Percentiles rank a stretch among this genome's conserved stretches.
These are phyloP conservation scores for Xylariaceae sp. DNA, from an alignment of 2,329 filamentous ascomycete genomes.

Conservation along the genomic window DNA sequence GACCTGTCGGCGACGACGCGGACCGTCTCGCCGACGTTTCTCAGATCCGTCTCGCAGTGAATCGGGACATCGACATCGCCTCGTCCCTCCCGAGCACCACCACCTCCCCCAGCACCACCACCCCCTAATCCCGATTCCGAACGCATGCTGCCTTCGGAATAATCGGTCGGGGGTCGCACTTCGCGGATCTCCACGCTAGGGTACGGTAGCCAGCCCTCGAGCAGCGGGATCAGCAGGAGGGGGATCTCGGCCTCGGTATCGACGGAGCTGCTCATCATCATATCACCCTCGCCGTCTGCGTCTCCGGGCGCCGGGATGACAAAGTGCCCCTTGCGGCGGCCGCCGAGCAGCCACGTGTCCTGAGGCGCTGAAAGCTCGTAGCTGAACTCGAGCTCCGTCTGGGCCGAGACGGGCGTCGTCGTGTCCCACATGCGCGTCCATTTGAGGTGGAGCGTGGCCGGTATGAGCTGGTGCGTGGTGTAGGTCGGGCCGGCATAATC, in stretches of 20 bases:
- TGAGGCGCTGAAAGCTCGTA: slow-evolving; percentile 73
- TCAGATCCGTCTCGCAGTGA: slow-evolving; percentile 74
- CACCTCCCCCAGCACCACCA: too few species aligned
- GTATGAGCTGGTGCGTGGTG: slow-evolving; percentile 58
- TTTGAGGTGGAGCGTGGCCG: slow-evolving; percentile 55
- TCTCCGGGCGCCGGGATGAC: slow-evolving; percentile 42
- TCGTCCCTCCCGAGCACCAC: too few species aligned
- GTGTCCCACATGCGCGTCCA: slow-evolving; percentile 62
- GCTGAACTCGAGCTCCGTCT: slow-evolving; percentile 61
- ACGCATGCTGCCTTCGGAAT: slow-evolving; percentile 9
- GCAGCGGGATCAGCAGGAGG: slow-evolving; percentile 73
- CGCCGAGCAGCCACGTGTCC: slow-evolving; percentile 81
- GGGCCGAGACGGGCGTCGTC: slow-evolving; percentile 28
- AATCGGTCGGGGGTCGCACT: slow-evolving; percentile 29
- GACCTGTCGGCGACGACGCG: slow-evolving; percentile 65
- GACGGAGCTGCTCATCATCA: slow-evolving; percentile 34
- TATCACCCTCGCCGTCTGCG: slow-evolving; percentile 10
- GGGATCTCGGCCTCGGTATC: slow-evolving; percentile 54
- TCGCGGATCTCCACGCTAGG: slow-evolving; percentile 75
- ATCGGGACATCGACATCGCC: slow-evolving; percentile 20
- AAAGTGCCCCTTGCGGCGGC: slow-evolving; percentile 74
- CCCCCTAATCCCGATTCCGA: slow-evolving; percentile 15
- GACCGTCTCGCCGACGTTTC: slow-evolving; percentile 72
- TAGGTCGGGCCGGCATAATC: slow-evolving; percentile 36
- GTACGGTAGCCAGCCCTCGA: slow-evolving; percentile 70